Evolutionary conservation across 306 rosid genomes (phyloP).

Genomic region (Crataegus laevigata): DNA sequence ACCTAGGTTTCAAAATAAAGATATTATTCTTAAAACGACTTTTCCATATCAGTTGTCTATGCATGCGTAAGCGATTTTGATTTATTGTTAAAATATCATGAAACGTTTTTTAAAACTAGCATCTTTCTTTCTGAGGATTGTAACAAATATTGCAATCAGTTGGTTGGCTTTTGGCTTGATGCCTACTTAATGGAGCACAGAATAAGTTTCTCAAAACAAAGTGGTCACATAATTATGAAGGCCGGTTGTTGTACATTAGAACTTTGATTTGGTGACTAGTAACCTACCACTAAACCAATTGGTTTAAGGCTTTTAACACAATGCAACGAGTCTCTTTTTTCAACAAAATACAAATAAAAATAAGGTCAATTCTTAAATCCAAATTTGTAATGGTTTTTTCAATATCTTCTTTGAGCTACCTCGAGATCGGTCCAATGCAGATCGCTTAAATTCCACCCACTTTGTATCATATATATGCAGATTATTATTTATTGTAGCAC

Average conservation of each 20-base stretch:
- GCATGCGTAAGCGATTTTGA: neutral
- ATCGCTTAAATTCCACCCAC: neutral
- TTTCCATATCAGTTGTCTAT: too few relatives aligned
- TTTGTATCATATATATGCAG: neutral
- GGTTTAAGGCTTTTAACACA: neutral
- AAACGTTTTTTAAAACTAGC: neutral
- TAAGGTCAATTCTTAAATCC: neutral
- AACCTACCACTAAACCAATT: neutral
- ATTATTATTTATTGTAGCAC: neutral
- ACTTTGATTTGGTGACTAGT: slow-evolving; percentile 12
- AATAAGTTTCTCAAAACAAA: neutral
- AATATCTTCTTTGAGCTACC: neutral
- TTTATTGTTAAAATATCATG: neutral
- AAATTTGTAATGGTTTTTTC: neutral
- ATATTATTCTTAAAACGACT: neutral
- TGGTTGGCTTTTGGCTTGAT: neutral
- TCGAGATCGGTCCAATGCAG: slow-evolving; percentile 3
- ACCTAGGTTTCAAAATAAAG: neutral
- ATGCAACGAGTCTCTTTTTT: neutral
- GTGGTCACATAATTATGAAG: neutral
- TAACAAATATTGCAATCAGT: neutral
- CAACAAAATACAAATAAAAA: neutral
- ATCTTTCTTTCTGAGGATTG: neutral
- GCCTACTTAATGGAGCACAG: neutral
- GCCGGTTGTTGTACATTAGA: neutral